A percentile compares a stretch with the other conserved stretches of the same genome.
Evolutionary conservation across 2,329 filamentous ascomycete genomes (phyloP).

Genomic region (Claviceps fusiformis): DNA sequence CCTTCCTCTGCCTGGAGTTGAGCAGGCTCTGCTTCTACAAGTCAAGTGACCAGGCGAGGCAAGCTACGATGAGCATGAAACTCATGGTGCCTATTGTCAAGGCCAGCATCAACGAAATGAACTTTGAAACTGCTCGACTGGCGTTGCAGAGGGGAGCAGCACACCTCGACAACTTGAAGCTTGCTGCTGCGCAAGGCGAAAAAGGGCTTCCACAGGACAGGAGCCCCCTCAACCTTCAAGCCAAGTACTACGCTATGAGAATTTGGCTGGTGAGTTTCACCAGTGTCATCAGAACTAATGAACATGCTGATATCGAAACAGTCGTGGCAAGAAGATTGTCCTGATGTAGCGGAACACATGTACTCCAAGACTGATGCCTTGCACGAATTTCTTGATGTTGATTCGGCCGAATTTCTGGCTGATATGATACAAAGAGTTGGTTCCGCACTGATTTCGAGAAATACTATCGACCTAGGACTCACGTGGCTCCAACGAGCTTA

Average conservation of each 20-base stretch:
- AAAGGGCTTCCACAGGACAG: background rate
- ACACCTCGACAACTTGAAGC: background rate
- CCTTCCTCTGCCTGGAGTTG: constrained; percentile 54
- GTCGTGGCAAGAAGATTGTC: constrained; percentile 60
- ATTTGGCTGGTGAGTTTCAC: constrained; percentile 45
- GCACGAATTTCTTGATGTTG: constrained; percentile 27
- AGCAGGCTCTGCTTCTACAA: constrained; percentile 25
- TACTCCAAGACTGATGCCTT: constrained; percentile 44
- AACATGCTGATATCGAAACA: constrained; percentile 21
- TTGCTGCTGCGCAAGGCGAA: constrained; percentile 1
- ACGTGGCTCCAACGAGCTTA: constrained; percentile 65
- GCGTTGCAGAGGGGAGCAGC: constrained; percentile 49
- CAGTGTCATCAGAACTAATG: background rate
- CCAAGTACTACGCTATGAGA: constrained; percentile 53
- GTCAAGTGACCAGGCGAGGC: constrained; percentile 15
- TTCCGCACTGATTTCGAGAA: constrained; percentile 37
- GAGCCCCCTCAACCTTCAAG: constrained; percentile 24
- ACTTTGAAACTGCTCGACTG: constrained; percentile 43
- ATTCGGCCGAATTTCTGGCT: constrained; percentile 45
- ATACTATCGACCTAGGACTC: constrained; percentile 40
- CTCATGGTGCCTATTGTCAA: constrained; percentile 54
- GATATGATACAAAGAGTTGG: constrained; percentile 64
- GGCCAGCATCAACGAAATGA: constrained; percentile 31
- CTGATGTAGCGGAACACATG: constrained; percentile 69
- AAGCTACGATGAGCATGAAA: constrained; percentile 46